Evolutionary conservation across 192 early-diverging fungal genomes (phyloP).

Genomic region (Coemansia sp.): DNA sequence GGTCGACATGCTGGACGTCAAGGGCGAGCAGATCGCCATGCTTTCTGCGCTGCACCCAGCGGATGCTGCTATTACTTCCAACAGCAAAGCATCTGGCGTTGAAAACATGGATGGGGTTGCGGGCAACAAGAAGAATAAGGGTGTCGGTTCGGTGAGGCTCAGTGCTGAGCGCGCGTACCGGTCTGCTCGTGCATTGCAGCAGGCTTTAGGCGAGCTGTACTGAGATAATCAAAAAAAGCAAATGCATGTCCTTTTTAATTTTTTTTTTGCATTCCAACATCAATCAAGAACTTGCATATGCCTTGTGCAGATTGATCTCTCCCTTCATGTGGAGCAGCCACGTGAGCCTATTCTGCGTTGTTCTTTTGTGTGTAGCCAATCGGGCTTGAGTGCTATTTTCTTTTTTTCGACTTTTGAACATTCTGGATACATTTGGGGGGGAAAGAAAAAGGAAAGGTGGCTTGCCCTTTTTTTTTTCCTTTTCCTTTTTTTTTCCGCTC

Average conservation of each 20-base stretch:
- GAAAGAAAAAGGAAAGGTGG: too few relatives aligned
- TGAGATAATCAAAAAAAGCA: neutral
- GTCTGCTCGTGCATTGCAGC: slow-evolving; percentile 45
- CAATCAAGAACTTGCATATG: too few relatives aligned
- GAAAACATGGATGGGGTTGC: neutral
- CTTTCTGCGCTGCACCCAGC: slow-evolving; percentile 39
- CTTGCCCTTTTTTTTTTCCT: too few relatives aligned
- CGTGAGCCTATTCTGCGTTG: too few relatives aligned
- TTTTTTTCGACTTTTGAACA: neutral
- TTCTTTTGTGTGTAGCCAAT: too few relatives aligned
- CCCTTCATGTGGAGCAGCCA: too few relatives aligned
- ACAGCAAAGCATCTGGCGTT: neutral
- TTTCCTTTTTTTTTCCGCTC: too few relatives aligned
- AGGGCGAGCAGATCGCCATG: slow-evolving; percentile 56
- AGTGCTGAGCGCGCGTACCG: slow-evolving; percentile 29
- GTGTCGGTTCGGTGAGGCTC: neutral
- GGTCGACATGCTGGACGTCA: slow-evolving; percentile 52
- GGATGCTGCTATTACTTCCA: neutral
- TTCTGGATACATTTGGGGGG: too few relatives aligned
- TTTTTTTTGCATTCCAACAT: neutral
- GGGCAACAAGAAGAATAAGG: neutral
- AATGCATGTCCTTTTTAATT: neutral
- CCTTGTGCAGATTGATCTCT: too few relatives aligned
- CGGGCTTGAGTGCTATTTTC: neutral
- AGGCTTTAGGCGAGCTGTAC: slow-evolving; percentile 46